Conservation (phyloP, 495 filamentous ascomycete species). For the Hyaloscypha finlandica region DNA sequence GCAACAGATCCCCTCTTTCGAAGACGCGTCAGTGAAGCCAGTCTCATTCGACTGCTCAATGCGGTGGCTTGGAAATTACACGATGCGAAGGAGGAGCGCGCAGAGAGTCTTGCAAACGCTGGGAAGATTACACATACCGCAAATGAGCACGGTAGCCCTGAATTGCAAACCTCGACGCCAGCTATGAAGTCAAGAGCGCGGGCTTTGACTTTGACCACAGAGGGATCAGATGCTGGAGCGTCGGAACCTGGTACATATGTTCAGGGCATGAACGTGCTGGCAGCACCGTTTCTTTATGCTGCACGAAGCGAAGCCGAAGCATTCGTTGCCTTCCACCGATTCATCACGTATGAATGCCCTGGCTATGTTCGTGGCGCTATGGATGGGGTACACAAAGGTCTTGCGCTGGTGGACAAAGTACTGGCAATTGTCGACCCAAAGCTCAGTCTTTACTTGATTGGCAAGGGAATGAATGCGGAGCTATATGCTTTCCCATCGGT, state of each 20-base stretch:
- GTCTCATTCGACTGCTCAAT: conserved; percentile 93
- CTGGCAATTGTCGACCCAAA: conserved; percentile 88
- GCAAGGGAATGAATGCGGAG: conserved; percentile 85
- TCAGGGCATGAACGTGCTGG: conserved; percentile 99
- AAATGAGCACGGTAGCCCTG: conserved; percentile 35
- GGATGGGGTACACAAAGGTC: conserved; percentile 93
- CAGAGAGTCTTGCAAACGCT: conserved; percentile 38
- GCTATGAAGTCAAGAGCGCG: conserved; percentile 51
- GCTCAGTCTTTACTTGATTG: conserved; percentile 77
- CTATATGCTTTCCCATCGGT: conserved; percentile 98
- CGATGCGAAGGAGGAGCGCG: conserved; percentile 63
- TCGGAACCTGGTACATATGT: conserved; percentile 83
- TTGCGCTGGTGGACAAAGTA: conserved; percentile 87
- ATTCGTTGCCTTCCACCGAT: conserved; percentile 85
- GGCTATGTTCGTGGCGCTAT: conserved; percentile 94
- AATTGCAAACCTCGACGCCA: conserved; percentile 45
- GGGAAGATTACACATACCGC: conserved; percentile 20
- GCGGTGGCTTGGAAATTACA: conserved; percentile 92
- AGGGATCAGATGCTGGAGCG: conserved; percentile 55
- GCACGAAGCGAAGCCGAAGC: conserved; percentile 94
- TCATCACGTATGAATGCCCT: conserved; percentile 86
- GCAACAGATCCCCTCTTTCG: conserved; percentile 96
- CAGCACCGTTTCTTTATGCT: conserved; percentile 93
- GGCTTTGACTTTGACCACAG: conserved; percentile 56
- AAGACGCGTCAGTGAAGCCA: conserved; percentile 91